Evolutionary conservation across 2,329 filamentous ascomycete species (phyloP), one percentile per base, ranked within the genome.

Genomic region (Geosmithia flava): DNA sequence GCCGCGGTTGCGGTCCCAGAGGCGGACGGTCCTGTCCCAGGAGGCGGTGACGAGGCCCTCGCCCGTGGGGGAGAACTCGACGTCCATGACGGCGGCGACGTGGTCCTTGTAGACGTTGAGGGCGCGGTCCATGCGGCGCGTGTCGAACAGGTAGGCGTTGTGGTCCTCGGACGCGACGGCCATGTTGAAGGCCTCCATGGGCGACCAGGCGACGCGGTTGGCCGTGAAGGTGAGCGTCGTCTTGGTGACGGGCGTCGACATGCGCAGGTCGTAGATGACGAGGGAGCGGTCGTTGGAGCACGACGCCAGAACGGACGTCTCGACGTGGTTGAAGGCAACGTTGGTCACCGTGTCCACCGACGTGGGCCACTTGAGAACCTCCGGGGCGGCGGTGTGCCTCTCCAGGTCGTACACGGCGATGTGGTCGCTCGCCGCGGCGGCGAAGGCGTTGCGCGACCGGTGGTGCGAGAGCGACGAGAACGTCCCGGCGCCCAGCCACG

Each of bases 171-270:
- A 94, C 13, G 87, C 93, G 29, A 90, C 81, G 16, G 89, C 91
- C 59, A 97, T 83, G 68, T 97, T 95, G 73, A 95, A 95, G 7
- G 89, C 86, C 65, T 95, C 90, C 83, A 96, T 93, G 0, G 93
- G 93, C 56, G 96, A 96, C 88, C 91, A 98, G 42, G 85, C 76
- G 47, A 96, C 75, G 45, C 82, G 78, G 68, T 95, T 96, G 50
- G 80, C 85, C 39, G 89, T 81, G 55, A 98, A 84, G 47, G 79
- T 86, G 54, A 97, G 77, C 13, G 89, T 75, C 1, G 86, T 83
- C 60, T 90, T 90, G 53, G 85, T 78, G 17, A 97, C 72, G 11
- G 93, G 87, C 39, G 83, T 87, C 5, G 82, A 84, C 13, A 91
- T 95, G 47, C 93, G 82, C 44, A 97, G 74, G 62, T 98, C 93